Evolutionary conservation across 257 asterid genomes (phyloP), one percentile per base, ranked within the genome.

Genomic region (Paulownia fortunei): DNA sequence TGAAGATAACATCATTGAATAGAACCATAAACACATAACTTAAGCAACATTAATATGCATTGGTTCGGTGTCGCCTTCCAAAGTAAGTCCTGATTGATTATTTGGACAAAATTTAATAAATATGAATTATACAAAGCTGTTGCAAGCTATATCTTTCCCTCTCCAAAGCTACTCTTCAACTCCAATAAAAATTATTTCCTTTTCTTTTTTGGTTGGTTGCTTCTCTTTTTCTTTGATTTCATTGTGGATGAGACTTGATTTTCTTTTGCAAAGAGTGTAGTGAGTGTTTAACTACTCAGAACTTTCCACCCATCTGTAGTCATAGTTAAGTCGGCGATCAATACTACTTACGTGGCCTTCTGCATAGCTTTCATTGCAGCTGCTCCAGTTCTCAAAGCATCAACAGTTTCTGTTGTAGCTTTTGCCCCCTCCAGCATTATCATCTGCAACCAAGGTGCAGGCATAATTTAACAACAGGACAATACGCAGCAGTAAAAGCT

Each of bases 331-430:
- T 26, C 2, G 23, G 34, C 24, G 16, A 61, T 36, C 15, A 47
- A 72, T 5, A 66, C 52, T 69, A 77, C 94, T 80, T 72, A 90
- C 92, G 88, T 83, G 15, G 92, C 90, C 85, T 88, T 90, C 78
- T 90, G 95, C 91, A 90, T 88, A 54, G 91, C 91, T 77, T 86
- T 90, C 95, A 88, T 90, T 30, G 95, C 91, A 79, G 95, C 83
- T 64, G 93, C 95, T 80, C 92, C 95, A 58, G 90, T 90, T 85
- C 95, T 90, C 84, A 88, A 76, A 62, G 93, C 95, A 74, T 83
- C 95, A 71, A 90, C 92, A 80, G 95, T 90, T 74, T 90, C 95
- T 19, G 92, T 90, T 67, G 95, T 90, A 63, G 93, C 93, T 87
- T 90, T 90, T 58, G 96, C 93, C 52, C 91, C 95, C 79, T 90